These are phyloP conservation scores for Batkoa obscura DNA, from an alignment of 371 early-diverging fungal genomes.

Conservation along the genomic window DNA sequence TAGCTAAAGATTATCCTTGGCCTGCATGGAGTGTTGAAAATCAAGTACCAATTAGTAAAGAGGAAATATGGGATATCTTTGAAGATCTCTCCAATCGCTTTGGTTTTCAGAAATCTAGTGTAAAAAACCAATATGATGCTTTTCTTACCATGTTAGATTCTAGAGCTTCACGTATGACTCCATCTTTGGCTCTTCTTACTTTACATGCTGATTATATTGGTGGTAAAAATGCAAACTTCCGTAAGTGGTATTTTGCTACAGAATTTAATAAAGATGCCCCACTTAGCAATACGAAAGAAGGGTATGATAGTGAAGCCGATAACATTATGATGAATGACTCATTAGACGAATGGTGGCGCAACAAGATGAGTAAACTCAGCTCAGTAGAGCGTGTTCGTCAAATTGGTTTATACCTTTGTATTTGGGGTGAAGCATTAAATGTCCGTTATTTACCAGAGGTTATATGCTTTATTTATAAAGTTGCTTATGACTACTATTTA, in stretches of 20 bases:
- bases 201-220: slow-evolving; percentile 76
- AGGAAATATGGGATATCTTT: slow-evolving; percentile 43
- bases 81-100: slow-evolving; percentile 35
- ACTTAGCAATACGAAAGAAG: slow-evolving; percentile 13
- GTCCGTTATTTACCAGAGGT: slow-evolving; percentile 60
- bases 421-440: slow-evolving; percentile 78
- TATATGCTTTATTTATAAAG: slow-evolving; percentile 68
- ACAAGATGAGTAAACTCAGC: slow-evolving; percentile 45
- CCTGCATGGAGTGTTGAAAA: slow-evolving; percentile 43
- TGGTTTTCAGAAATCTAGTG: slow-evolving; percentile 66
- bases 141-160: slow-evolving; percentile 70
- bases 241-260: slow-evolving; percentile 71
- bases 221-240: slow-evolving; percentile 66
- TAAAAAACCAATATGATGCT: slow-evolving; percentile 53
- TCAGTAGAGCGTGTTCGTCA: slow-evolving; percentile 51
- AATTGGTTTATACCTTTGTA: slow-evolving; percentile 51
- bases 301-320: slow-evolving; percentile 10
- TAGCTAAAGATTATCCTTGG: slow-evolving; percentile 21
- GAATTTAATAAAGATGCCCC: slow-evolving; percentile 45
- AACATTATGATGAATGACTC: slow-evolving; percentile 19
- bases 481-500: slow-evolving; percentile 38
- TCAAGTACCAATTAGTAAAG: slow-evolving; percentile 35
- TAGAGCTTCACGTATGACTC: slow-evolving; percentile 55
- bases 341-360: slow-evolving; percentile 44
- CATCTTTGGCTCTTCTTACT: slow-evolving; percentile 48